These are phyloP conservation scores for Epichloe hybrida DNA, from an alignment of 2,329 filamentous ascomycete genomes.

Conservation along the genomic window DNA sequence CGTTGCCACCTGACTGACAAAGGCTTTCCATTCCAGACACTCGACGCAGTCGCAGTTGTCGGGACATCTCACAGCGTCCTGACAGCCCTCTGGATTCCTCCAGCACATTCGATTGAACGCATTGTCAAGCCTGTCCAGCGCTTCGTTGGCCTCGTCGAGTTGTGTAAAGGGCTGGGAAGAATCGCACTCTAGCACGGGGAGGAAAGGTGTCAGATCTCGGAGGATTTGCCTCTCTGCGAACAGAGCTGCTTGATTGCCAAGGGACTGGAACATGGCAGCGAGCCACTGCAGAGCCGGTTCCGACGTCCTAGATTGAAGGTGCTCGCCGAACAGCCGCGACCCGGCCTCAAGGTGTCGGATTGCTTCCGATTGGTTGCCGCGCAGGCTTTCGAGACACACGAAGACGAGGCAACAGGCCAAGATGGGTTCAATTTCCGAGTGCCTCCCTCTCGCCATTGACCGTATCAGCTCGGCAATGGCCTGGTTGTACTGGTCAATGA, in stretches of 20 bases:
- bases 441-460: background rate
- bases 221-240: slow-evolving; percentile 1
- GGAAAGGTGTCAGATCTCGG: background rate
- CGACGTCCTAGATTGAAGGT: background rate
- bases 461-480: background rate
- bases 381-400: slow-evolving; percentile 1
- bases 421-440: background rate
- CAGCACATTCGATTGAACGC: background rate
- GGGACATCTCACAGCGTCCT: background rate
- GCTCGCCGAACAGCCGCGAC: slow-evolving; percentile 1
- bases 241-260: slow-evolving; percentile 1
- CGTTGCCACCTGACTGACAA: background rate
- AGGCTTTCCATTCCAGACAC: background rate
- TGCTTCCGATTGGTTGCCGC: slow-evolving; percentile 2
- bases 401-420: slow-evolving; percentile 1
- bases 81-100: background rate
- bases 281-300: background rate
- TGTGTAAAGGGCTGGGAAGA: background rate
- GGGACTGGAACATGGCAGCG: slow-evolving; percentile 2
- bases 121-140: slow-evolving; percentile 1
- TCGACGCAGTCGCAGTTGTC: background rate
- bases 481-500: slow-evolving; percentile 1
- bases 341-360: slow-evolving; percentile 2
- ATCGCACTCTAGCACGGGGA: background rate
- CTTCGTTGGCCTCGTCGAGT: slow-evolving; percentile 2